Base-by-base conservation (phyloP, 78 protist genomes). In the Protostelium mycophagum region DNA sequence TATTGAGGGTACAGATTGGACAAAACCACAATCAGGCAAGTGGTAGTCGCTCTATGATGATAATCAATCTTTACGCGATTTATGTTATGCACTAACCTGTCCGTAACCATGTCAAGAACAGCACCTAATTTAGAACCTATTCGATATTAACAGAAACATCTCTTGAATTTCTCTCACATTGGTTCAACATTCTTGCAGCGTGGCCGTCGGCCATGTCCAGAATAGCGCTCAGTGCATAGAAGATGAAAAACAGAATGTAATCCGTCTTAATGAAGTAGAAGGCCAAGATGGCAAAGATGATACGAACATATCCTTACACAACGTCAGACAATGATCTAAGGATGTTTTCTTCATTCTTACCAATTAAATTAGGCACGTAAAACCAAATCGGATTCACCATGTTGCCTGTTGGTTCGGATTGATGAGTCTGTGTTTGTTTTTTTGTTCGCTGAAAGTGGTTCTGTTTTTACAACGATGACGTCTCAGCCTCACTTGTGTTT, bases 101-200 rank as follows among this genome's bases (percentile, higher is more conserved):
- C 98, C 35, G 97, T 95, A 38, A 97, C 84, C 98, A 97, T 97
- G 93, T 97, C 98, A 31, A 97, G 92, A 38, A 95, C 63, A 28
- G 98, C 97, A 9, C 98, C 98, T 51, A 97, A 92, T 87, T 87
- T 90, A 86, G 94, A 91, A 87, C 94, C 94, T 91, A 37, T 63
- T 9, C 35, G 16, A 16, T 1, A 36, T 85, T n/a, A 38, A 87
- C 34, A 28, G 16, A 86, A 34, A 88, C 34, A 88, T 88, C 10
- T 29, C 37, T n/a, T 37, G 23, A 88, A 38, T 63, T 1, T 10
- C 34, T 51, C 34, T 38, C 88, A 88, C 94, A 90, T 90, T 97
- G 98, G 83, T 90, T 88, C 28, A 97, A 83, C 5, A 28, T 34
- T 36, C 98, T 83, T 0, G 97, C 98, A 5, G 97, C 96, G 73